Base-by-base conservation (phyloP, 805 yeast species). In the Starmera amethionina region DNA sequence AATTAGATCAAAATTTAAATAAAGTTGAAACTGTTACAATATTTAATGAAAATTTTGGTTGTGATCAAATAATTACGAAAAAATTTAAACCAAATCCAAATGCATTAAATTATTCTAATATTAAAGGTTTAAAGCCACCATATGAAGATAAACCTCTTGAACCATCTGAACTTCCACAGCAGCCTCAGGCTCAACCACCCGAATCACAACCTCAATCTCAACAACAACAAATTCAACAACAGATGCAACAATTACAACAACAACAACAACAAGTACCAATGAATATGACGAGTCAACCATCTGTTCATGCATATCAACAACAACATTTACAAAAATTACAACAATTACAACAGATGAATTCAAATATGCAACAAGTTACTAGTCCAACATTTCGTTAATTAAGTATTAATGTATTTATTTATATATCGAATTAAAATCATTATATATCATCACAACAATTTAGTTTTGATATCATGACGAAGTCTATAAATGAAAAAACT, bases 401-500 rank as follows among this genome's bases (percentile, higher is more conserved):
- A n/a, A n/a, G n/a, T n/a, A n/a, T n/a, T n/a, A n/a, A n/a, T n/a
- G n/a, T n/a, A n/a, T n/a, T n/a, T n/a, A n/a, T n/a, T n/a, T n/a
- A n/a, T n/a, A n/a, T n/a, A n/a, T n/a, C n/a, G n/a, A n/a, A n/a
- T n/a, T n/a, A n/a, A n/a, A n/a, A n/a, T n/a, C n/a, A n/a, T n/a
- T n/a, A n/a, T n/a, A n/a, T n/a, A n/a, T n/a, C n/a, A n/a, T 59
- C 54, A 77, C 42, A 78, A 63, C 35, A 79, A 63, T 46, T 79
- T 79, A 8, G 80, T 63, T 49, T 75, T 78, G 42, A 79, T 75
- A 46, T 79, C 84, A 46, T 66, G 74, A 60, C 82, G 72, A 34
- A 79, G 59, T 52, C 75, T 67, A 54, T 68, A 70, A 18, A 76
- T 67, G 44, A 73, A 63, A 30, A 69, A 55, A 15, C 71, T 64